Base-by-base conservation (phyloP, 1,139 yeast genomes). In the Hansenula lynferdii region DNA sequence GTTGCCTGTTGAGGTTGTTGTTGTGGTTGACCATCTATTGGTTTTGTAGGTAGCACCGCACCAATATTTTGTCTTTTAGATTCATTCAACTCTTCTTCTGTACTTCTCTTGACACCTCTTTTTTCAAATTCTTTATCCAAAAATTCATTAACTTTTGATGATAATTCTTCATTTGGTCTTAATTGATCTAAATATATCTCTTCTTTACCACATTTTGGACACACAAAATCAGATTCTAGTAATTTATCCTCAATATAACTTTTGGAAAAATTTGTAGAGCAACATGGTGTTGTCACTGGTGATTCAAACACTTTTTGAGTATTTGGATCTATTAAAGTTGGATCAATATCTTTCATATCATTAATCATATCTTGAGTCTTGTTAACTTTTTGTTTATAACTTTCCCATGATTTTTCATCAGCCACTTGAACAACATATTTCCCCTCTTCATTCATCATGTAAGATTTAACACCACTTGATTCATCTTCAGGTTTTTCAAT, bases 351-450 rank as follows among this genome's bases (percentile, higher is more conserved):
- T 55, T 49, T 66, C 30, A 67, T 41, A 38, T 60, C 60, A 16
- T 50, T 42, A 15, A 69, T 63, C 41, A 75, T 66, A 37, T 76
- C 76, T 50, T 55, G 77, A 19, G 71, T 67, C 38, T 64, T 62
- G 35, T 67, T 65, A 47, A 69, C 80, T 53, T 81, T 80, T 50
- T 82, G 80, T 60, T 87, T 96, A 58, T 80, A 89, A 39, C 72
- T 78, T 42, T 82, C 80, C 98, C 99, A 94, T 0, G 97, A 85
- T 52, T 83, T 85, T 36, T 80, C 77, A 64, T 92, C 98, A 1
- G 98, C 97, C 51, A 90, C 79, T 14, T 96, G 96, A 38, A 89
- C 83, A 9, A 94, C 98, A 59, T 85, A 92, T 54, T 90, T 89
- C 36, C 98, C 99, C 32, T 87, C 95, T 40, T 90, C 97, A 24